Base-by-base conservation (phyloP, 441 rosid genomes). In the Arabidopsis hybrid region DNA sequence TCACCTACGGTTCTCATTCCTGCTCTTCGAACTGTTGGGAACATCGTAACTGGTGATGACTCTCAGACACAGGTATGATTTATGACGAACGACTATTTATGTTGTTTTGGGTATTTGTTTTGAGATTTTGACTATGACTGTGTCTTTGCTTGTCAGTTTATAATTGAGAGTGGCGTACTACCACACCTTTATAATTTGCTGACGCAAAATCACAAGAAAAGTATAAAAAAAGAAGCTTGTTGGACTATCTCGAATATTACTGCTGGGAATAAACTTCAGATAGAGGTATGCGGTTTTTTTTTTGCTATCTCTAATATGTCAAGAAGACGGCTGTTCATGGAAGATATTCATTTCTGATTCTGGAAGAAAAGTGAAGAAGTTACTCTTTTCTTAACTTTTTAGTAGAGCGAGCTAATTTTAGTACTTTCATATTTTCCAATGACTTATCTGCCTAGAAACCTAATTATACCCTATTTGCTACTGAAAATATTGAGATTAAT, bases 221-320 rank as follows among this genome's bases (percentile, higher is more conserved):
- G 88, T 76, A 85, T 87, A 2, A 85, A 83, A 77, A 87, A 87
- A 40, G 91, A 87, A 78, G 91, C 91, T 67, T 87, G 91, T 77
- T 87, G 91, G 91, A 83, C 91, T 32, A 83, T 87, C 71, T 87
- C 91, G 42, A 87, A 87, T 82, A 85, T 87, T 56, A 85, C 91
- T 61, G 91, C 91, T 50, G 91, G 91, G 50, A 87, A 82, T 68
- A 82, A 61, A 80, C 53, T 38, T 77, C 91, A 87, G 70, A 87
- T 87, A 71, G 87, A 87, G 90, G 90, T 85, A 78, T 49, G 56
- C 39, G 50, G 5, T 35, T 65, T 50, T 47, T 50, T 47, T 55
- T 36, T 61, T 35, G 71, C 59, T 69, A 62, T 60, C 12, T 57
- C 40, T 68, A 35, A 32, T 60, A 65, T 65, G 42, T 52, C 18